These are phyloP conservation scores for Puccinia sorghi DNA, from an alignment of 1,284 basidiomycete species.

Conservation along the genomic window DNA sequence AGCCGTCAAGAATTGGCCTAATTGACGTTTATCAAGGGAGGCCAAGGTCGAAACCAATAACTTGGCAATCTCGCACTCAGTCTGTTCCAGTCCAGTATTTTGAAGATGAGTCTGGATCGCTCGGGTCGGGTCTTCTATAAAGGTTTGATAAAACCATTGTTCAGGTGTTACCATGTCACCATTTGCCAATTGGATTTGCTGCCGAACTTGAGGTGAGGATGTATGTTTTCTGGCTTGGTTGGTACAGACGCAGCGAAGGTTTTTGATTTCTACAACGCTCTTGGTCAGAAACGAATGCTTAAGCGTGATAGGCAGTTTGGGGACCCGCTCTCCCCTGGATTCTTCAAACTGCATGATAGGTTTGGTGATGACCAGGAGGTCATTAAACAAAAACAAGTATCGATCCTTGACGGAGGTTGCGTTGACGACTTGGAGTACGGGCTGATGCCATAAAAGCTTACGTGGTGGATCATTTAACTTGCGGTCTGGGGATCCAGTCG, in stretches of 20 bases:
- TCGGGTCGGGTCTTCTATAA: constrained; percentile 52
- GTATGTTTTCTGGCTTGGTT: constrained; percentile 56
- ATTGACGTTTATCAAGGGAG: constrained; percentile 77
- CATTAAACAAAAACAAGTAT: constrained; percentile 91
- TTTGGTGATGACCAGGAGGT: constrained; percentile 79
- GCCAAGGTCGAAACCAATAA: constrained; percentile 74
- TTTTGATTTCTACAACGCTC: constrained; percentile 75
- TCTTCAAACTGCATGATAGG: constrained; percentile 64
- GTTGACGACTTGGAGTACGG: constrained; percentile 90
- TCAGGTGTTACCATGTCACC: constrained; percentile 58
- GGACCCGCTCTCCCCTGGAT: constrained; percentile 64
- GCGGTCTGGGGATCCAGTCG: constrained; percentile 64
- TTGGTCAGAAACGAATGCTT: constrained; percentile 85
- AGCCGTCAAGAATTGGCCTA: constrained; percentile 76
- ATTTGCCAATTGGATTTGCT: background rate
- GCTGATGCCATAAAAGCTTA: constrained; percentile 76
- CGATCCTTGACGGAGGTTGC: constrained; percentile 92
- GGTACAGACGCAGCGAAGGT: constrained; percentile 61
- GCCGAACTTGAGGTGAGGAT: constrained; percentile 54
- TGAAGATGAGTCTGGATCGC: constrained; percentile 42
- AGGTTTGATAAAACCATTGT: constrained; percentile 49
- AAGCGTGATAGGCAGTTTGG: constrained; percentile 66
- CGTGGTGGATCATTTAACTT: constrained; percentile 80
- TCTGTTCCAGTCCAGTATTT: constrained; percentile 63
- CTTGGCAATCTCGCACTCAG: constrained; percentile 71